Base-by-base conservation (phyloP, 495 filamentous ascomycete genomes). In the Aspergillus kassunensis region DNA sequence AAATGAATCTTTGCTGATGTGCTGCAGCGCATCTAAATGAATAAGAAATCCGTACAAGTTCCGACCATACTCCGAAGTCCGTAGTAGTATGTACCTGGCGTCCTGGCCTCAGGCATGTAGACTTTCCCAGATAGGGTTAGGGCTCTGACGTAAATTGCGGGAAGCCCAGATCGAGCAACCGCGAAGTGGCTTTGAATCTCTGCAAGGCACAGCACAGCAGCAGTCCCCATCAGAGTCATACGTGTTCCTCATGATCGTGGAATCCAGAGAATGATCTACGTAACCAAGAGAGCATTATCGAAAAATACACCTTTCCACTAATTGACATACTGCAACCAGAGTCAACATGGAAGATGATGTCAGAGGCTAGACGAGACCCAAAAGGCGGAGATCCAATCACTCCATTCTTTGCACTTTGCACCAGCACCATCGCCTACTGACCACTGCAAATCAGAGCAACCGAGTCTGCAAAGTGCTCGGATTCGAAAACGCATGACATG, bases 401-500 rank as follows among this genome's bases (percentile, higher is more conserved):
- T 44, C 55, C 49, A 45, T 45, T 21, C 27, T 31, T n/a, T n/a
- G 43, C 18, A 11, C 36, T 31, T 25, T 19, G 16, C 39, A 23
- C n/a, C 27, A 7, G 40, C 31, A 12, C 47, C 47, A 51, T 40
- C 42, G 33, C 39, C 16, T 9, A 3, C 10, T 33, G 13, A 9
- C 23, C 13, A 9, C 6, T 29, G 24, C 50, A 45, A 37, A 37
- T 37, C 31, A 30, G 19, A 44, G 25, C 23, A 16, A 49, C 34
- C 11, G 12, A n/a, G 27, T 43, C 35, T 42, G 15, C 29, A 29
- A 16, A 34, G 37, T 31, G 48, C n/a, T 36, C 33, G 18, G 27
- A 30, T 37, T 46, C 30, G 33, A 24, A 49, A 55, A 55, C 42
- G 53, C 53, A 55, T 55, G 45, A 40, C 46, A 50, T 55, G 46